Conservation (phyloP, 2,329 filamentous ascomycete species). For the Alternaria ventricosa region DNA sequence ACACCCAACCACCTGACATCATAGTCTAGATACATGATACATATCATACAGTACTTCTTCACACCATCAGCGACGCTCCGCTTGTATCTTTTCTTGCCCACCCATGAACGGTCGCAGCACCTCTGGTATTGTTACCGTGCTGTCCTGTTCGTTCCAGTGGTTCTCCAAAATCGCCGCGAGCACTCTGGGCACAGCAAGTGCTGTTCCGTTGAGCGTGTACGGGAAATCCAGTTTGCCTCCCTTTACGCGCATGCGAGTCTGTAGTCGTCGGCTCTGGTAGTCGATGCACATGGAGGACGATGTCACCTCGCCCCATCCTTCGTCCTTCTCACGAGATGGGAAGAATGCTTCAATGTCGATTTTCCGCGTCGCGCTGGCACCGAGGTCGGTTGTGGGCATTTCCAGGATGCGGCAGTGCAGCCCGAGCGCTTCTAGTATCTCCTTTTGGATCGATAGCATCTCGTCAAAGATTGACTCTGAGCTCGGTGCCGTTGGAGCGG, state of each 20-base stretch:
- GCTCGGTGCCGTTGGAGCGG: conserved; percentile 40
- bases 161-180: conserved; percentile 89
- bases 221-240: conserved; percentile 71
- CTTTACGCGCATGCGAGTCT: conserved; percentile 70
- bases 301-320: conserved; percentile 92
- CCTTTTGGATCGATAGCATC: conserved; percentile 84
- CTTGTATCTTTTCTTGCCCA: conserved; percentile 44
- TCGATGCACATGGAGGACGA: conserved; percentile 91
- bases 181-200: conserved; percentile 87
- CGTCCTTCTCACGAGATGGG: conserved; percentile 73
- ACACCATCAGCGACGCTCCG: conserved; percentile 21
- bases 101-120: conserved; percentile 86
- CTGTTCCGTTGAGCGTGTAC: conserved; percentile 93
- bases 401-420: conserved; percentile 88
- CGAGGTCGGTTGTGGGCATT: conserved; percentile 89
- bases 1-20: conserved; percentile 1
- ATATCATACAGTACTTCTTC: conserved; percentile 5
- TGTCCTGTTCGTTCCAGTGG: conserved; percentile 77
- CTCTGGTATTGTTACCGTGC: conserved; percentile 76
- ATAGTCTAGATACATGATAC: background rate
- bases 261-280: conserved; percentile 85
- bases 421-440: conserved; percentile 78
- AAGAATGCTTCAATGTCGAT: conserved; percentile 95
- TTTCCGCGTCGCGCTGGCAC: conserved; percentile 85
- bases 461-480: conserved; percentile 75